Evolutionary conservation across 306 rosid species (phyloP).

Genomic region (Morella rubra): DNA sequence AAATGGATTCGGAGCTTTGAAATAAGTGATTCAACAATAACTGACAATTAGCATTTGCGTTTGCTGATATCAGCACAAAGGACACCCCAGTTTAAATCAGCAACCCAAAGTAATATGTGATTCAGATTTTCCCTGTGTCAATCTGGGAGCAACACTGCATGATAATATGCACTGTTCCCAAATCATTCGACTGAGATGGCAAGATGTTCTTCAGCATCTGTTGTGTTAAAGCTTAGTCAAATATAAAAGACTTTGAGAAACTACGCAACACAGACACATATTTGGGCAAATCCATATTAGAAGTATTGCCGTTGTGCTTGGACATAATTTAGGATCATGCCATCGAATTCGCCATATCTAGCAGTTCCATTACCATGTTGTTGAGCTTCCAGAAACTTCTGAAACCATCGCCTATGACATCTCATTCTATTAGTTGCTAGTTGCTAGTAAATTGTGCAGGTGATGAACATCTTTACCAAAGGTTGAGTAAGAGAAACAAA

Average conservation of each 20-base stretch:
- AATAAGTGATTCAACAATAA: background rate
- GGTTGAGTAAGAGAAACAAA: background rate
- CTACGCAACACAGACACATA: background rate
- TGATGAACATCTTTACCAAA: background rate
- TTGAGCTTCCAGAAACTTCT: background rate
- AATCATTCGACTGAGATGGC: background rate
- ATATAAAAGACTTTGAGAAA: background rate
- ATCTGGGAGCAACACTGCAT: background rate
- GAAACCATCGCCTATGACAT: background rate
- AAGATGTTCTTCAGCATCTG: background rate
- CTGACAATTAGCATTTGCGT: background rate
- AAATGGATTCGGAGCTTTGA: background rate
- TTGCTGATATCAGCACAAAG: background rate
- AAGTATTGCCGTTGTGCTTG: background rate
- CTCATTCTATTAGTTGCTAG: background rate
- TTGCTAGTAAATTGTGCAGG: background rate
- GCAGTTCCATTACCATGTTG: background rate
- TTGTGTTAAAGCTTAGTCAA: background rate
- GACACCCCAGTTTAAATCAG: too few relatives aligned
- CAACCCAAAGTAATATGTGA: background rate
- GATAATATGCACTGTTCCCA: background rate
- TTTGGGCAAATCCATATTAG: background rate
- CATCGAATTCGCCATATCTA: background rate
- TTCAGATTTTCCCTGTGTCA: background rate
- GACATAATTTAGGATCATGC: background rate